Percentiles rank a stretch among this genome's conserved stretches.
Conservation (phyloP, 306 rosid genomes). For the Bauhinia variegata region DNA sequence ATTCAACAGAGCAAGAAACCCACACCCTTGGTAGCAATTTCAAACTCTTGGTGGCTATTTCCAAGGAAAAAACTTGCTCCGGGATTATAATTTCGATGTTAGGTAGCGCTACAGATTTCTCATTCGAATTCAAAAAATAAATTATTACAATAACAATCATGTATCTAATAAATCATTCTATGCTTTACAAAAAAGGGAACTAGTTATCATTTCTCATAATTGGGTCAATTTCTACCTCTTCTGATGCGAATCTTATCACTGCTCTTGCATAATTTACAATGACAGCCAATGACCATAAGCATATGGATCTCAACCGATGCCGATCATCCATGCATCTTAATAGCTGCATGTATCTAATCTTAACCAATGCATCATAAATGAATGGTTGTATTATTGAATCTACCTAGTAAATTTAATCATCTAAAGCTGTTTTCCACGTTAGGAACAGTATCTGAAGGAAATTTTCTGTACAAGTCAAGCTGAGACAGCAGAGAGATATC, state of each 20-base stretch:
- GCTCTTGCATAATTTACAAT: slow-evolving; percentile 32
- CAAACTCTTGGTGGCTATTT: too few species aligned
- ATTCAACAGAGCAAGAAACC: too few species aligned
- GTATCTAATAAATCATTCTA: too few species aligned
- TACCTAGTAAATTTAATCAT: slow-evolving; percentile 36
- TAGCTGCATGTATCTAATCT: slow-evolving; percentile 4
- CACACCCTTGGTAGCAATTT: too few species aligned
- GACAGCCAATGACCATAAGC: slow-evolving; percentile 22
- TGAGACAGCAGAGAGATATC: slow-evolving; percentile 64
- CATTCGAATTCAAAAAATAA: too few species aligned
- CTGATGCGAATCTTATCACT: slow-evolving; percentile 6
- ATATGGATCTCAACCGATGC: too few species aligned
- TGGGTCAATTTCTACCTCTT: slow-evolving; percentile 15
- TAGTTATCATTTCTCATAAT: slow-evolving; percentile 19
- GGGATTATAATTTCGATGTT: too few species aligned
- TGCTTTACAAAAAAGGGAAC: slow-evolving; percentile 27
- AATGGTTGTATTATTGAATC: slow-evolving; percentile 33
- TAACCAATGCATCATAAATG: slow-evolving; percentile 10
- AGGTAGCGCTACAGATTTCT: too few species aligned
- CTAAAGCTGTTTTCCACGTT: slow-evolving; percentile 35
- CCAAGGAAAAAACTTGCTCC: too few species aligned
- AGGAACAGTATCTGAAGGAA: slow-evolving; percentile 33
- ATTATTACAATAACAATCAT: too few species aligned
- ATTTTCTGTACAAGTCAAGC: too few species aligned
- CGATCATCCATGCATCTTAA: too few species aligned